phyloP scores from a whole-genome alignment of 164 flowering plant genomes.

The Stephania japonica region DNA sequence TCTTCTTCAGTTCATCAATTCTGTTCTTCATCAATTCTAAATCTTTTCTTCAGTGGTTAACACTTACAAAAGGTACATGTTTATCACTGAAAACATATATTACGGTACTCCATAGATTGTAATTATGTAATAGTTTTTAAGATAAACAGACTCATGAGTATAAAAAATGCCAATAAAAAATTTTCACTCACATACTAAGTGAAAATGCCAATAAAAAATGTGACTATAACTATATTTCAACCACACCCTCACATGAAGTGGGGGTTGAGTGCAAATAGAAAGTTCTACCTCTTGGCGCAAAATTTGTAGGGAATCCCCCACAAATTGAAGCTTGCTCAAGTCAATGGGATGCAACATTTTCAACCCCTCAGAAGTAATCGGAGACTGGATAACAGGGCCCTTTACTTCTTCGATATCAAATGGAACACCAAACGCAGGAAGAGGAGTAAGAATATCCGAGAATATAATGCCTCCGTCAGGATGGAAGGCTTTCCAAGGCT shows the following conservation, averaged over 20 bases:
- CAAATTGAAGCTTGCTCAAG: constrained; percentile 71
- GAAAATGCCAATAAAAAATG: neutral
- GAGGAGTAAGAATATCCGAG: constrained; percentile 96
- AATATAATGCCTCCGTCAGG: constrained; percentile 97
- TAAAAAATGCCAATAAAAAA: neutral
- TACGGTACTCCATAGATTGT: neutral
- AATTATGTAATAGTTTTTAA: neutral
- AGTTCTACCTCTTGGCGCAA: constrained; percentile 74
- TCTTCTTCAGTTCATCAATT: no score
- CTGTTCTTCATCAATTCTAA: no score
- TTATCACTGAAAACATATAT: neutral
- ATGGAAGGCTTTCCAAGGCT: constrained; percentile 94
- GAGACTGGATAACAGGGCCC: constrained; percentile 86
- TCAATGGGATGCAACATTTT: constrained; percentile 79
- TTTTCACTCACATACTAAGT: neutral
- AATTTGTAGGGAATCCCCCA: constrained; percentile 80
- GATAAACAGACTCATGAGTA: neutral
- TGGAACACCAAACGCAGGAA: constrained; percentile 96
- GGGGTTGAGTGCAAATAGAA: neutral
- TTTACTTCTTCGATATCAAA: constrained; percentile 91
- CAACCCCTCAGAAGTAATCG: constrained; percentile 67
- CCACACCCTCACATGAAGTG: neutral
- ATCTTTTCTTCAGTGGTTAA: no score
- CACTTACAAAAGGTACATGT: neutral
- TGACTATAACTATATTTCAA: neutral